A percentile compares a stretch with the other conserved stretches of the same genome.
Conservation (phyloP, 176 grass and related monocot genomes). For the Bothriochloa decipiens region DNA sequence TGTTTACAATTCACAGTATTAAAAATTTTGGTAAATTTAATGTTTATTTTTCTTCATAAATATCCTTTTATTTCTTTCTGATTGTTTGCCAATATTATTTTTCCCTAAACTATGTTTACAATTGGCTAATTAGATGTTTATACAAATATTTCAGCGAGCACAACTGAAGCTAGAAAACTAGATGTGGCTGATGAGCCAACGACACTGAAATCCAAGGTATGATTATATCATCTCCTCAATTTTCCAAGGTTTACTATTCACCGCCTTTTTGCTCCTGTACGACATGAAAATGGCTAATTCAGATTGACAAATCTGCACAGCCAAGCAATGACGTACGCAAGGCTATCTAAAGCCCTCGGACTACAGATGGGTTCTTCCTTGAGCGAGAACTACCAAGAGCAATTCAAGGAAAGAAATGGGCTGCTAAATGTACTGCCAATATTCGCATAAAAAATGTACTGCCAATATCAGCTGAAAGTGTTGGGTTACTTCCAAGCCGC, state of each 20-base stretch:
- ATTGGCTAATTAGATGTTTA: constrained; percentile 26
- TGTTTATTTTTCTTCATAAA: too few species aligned
- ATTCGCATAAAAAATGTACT: constrained; percentile 79
- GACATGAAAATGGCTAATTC: constrained; percentile 54
- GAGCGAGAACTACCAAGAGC: constrained; percentile 25
- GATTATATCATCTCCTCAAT: constrained; percentile 17
- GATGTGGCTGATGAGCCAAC: constrained; percentile 34
- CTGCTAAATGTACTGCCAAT: constrained; percentile 71
- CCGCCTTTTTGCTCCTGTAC: constrained; percentile 35
- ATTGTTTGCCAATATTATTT: too few species aligned
- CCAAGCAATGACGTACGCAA: constrained; percentile 70
- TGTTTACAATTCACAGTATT: too few species aligned
- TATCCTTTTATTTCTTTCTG: too few species aligned
- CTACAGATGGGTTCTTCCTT: constrained; percentile 37
- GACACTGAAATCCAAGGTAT: constrained; percentile 45
- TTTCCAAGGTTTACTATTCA: constrained; percentile 13
- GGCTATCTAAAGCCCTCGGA: constrained; percentile 58
- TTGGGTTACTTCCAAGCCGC: constrained; percentile 77
- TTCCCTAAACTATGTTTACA: too few species aligned
- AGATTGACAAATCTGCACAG: constrained; percentile 60
- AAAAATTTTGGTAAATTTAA: too few species aligned
- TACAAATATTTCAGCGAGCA: constrained; percentile 18
- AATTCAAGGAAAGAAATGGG: constrained; percentile 46
- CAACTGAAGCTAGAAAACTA: constrained; percentile 39
- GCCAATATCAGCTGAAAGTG: constrained; percentile 87